Evolutionary conservation across 148 eudicot species (phyloP).

Genomic region (Salicornia ramosissima): DNA sequence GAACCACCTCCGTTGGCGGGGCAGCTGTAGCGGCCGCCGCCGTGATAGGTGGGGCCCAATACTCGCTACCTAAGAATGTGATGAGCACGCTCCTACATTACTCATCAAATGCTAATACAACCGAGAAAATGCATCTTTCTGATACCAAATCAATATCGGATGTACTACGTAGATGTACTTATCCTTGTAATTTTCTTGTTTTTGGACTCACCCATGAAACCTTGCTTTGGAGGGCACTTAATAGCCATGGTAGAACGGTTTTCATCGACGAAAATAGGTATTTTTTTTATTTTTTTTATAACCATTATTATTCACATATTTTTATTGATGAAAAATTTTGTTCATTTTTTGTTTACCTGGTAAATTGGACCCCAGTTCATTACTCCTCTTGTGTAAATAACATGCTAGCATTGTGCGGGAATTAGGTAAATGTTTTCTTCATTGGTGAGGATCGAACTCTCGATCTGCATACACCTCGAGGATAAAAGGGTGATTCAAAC

Average conservation of each 20-base stretch:
- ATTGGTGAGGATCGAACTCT: too few species aligned
- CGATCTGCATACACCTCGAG: too few species aligned
- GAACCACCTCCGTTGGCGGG: not conserved
- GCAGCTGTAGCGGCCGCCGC: constrained; percentile 1
- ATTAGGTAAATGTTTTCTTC: too few species aligned
- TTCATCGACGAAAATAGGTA: constrained; percentile 35
- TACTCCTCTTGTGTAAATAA: too few species aligned
- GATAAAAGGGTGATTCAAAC: too few species aligned
- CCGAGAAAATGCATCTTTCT: constrained; percentile 17
- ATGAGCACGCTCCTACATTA: constrained; percentile 32
- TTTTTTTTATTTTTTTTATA: not conserved
- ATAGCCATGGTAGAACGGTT: constrained; percentile 28
- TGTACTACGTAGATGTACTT: constrained; percentile 29
- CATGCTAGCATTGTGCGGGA: too few species aligned
- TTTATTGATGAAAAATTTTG: not conserved
- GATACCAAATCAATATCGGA: constrained; percentile 28
- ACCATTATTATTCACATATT: not conserved
- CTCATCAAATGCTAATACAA: constrained; percentile 24
- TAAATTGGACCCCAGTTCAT: too few species aligned
- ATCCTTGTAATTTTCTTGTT: constrained; percentile 32
- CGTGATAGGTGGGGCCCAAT: not conserved
- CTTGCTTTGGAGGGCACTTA: constrained; percentile 31
- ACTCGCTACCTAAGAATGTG: constrained; percentile 23
- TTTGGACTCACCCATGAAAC: constrained; percentile 41
- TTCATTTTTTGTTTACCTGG: too few species aligned